phyloP scores from a whole-genome alignment of 176 grass and related monocot species.

The Echinochloa phyllopogon region DNA sequence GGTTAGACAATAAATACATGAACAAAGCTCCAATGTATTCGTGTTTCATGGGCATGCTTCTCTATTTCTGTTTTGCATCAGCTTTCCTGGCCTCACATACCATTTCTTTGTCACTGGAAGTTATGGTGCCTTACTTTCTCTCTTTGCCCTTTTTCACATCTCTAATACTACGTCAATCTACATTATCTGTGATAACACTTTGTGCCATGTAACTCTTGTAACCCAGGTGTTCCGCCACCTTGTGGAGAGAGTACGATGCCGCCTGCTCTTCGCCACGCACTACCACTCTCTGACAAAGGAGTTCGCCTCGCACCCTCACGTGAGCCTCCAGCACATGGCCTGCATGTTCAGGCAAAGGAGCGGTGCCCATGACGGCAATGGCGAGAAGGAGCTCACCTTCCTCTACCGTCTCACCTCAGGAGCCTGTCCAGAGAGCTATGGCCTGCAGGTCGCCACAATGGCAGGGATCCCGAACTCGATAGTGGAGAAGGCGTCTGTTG shows the following conservation, averaged over 20 bases:
- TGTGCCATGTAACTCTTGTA: conserved; percentile 3
- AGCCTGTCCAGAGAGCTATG: conserved; percentile 88
- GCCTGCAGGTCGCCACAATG: conserved; percentile 86
- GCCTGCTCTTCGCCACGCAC: conserved; percentile 90
- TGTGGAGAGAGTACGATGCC: conserved; percentile 73
- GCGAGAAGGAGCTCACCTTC: conserved; percentile 69
- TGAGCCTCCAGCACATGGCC: conserved; percentile 92
- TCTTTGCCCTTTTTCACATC: background rate
- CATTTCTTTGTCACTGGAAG: background rate
- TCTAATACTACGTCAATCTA: background rate
- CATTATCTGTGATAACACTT: background rate
- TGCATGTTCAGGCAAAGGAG: conserved; percentile 65
- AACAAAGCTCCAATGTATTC: background rate
- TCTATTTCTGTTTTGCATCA: background rate
- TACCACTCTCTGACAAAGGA: conserved; percentile 95
- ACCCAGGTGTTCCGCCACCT: conserved; percentile 91
- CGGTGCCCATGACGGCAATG: conserved; percentile 4
- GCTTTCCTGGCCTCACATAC: background rate
- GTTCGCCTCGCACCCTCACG: conserved; percentile 81
- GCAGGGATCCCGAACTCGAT: conserved; percentile 72
- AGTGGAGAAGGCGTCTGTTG: conserved; percentile 54
- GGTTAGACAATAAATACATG: background rate
- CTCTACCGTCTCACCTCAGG: conserved; percentile 76
- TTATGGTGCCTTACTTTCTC: background rate
- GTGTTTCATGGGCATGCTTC: background rate